phyloP scores from a whole-genome alignment of 805 yeast species.

The Trichomonascus vanleenenianus region DNA sequence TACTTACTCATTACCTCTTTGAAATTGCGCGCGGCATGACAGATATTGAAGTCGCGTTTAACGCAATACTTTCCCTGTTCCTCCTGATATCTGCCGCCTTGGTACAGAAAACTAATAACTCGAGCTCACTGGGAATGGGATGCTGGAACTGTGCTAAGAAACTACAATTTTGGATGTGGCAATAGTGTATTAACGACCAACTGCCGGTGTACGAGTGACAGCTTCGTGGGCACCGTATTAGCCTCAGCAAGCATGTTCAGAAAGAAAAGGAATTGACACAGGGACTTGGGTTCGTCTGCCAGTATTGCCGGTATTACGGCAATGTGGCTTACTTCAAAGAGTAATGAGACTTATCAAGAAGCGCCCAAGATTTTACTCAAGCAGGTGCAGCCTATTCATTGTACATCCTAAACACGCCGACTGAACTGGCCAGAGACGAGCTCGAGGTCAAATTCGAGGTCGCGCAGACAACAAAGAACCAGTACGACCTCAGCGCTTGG shows the following conservation, averaged over 20 bases:
- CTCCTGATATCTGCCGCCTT: neutral
- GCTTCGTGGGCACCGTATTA: constrained; percentile 26
- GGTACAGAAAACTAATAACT: constrained; percentile 27
- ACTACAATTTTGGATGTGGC: constrained; percentile 25
- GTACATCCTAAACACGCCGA: constrained; percentile 11
- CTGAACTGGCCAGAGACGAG: constrained; percentile 3
- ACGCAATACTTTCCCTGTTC: neutral
- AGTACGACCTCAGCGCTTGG: constrained; percentile 24
- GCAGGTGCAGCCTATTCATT: constrained; percentile 3
- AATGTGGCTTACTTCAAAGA: constrained; percentile 15
- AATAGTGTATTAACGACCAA: constrained; percentile 8
- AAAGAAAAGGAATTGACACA: constrained; percentile 18
- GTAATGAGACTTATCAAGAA: constrained; percentile 13
- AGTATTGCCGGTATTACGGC: constrained; percentile 27
- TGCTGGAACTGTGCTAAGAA: constrained; percentile 28
- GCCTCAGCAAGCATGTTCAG: constrained; percentile 17
- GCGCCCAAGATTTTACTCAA: neutral
- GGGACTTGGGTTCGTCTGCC: constrained; percentile 22
- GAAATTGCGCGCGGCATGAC: neutral
- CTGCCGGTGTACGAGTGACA: constrained; percentile 23
- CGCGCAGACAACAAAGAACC: constrained; percentile 22
- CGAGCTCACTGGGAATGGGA: constrained; percentile 24
- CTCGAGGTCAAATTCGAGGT: constrained; percentile 15
- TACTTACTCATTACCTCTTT: too few species aligned
- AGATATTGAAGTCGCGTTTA: neutral